Evolutionary conservation across 2,329 filamentous ascomycete genomes (phyloP).

Genomic region (Monosporascus sp.): DNA sequence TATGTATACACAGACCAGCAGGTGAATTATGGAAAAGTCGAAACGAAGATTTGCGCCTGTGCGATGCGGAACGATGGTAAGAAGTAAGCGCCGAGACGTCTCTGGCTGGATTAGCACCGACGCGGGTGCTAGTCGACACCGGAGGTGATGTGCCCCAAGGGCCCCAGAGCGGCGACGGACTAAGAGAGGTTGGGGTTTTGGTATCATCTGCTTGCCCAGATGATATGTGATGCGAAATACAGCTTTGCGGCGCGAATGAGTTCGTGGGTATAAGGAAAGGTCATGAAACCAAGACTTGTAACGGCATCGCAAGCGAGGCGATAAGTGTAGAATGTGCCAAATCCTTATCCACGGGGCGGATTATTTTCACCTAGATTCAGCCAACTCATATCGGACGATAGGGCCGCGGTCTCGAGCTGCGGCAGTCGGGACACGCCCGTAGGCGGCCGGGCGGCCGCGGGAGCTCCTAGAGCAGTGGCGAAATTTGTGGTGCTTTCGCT

Average conservation of each 20-base stretch:
- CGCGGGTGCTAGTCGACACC: not conserved
- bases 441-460: slow-evolving; percentile 21
- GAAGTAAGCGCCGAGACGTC: not conserved
- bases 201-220: not conserved
- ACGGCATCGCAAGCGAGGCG: slow-evolving; percentile 13
- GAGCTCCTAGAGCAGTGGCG: slow-evolving; percentile 34
- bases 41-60: not conserved
- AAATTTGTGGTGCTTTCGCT: slow-evolving; percentile 36
- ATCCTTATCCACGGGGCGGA: slow-evolving; percentile 7
- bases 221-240: slow-evolving; percentile 4
- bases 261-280: slow-evolving; percentile 19
- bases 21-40: not conserved
- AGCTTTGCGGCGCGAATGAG: slow-evolving; percentile 11
- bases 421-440: slow-evolving; percentile 43
- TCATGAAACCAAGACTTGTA: slow-evolving; percentile 18
- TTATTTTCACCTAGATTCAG: slow-evolving; percentile 59
- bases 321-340: slow-evolving; percentile 1
- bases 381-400: slow-evolving; percentile 71
- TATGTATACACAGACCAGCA: not conserved
- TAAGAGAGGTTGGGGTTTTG: not conserved
- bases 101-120: not conserved
- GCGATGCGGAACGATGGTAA: not conserved
- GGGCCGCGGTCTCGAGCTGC: slow-evolving; percentile 44
- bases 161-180: not conserved
- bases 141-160: not conserved